A percentile compares a stretch with the other conserved stretches of the same genome.
phyloP scores from a whole-genome alignment of 2,329 filamentous ascomycete genomes.

The Albophoma yamanashiensis region DNA sequence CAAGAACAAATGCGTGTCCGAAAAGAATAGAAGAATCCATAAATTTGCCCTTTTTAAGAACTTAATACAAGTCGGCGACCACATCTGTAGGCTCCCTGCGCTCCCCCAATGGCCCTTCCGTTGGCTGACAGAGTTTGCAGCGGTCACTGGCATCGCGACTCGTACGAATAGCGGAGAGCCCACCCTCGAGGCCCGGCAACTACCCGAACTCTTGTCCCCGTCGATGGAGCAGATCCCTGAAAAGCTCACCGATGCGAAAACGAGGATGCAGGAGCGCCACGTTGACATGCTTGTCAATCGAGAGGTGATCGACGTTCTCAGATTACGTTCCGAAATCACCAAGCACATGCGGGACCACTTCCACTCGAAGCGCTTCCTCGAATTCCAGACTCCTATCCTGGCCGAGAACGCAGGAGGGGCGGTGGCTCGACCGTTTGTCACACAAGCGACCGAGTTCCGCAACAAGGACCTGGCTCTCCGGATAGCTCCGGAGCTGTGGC shows the following conservation, averaged over 20 bases:
- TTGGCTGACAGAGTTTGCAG: conserved; percentile 27
- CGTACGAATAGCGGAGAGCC: conserved; percentile 65
- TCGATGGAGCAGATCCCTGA: conserved; percentile 71
- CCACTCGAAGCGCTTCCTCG: conserved; percentile 60
- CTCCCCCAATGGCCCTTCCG: conserved; percentile 11
- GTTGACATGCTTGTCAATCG: conserved; percentile 75
- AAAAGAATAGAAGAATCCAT: conserved; percentile 21
- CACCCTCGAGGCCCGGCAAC: conserved; percentile 54
- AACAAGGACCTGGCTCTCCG: conserved; percentile 64
- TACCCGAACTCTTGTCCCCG: conserved; percentile 67
- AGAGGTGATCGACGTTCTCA: conserved; percentile 55
- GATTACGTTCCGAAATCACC: conserved; percentile 64
- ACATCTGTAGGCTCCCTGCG: conserved; percentile 53
- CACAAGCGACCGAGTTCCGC: conserved; percentile 64
- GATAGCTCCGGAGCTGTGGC: conserved; percentile 89
- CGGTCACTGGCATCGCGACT: conserved; percentile 59
- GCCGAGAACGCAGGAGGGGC: conserved; percentile 78
- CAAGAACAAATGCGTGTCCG: conserved; percentile 36
- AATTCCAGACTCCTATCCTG: conserved; percentile 86
- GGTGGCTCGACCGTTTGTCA: conserved; percentile 76
- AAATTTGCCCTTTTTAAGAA: conserved; percentile 52
- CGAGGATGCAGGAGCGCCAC: conserved; percentile 66
- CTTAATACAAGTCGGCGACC: conserved; percentile 69
- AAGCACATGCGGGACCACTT: conserved; percentile 66
- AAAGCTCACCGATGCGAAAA: conserved; percentile 58